These are phyloP conservation scores for Plantago elongata DNA, from an alignment of 257 asterid species.

Conservation along the genomic window DNA sequence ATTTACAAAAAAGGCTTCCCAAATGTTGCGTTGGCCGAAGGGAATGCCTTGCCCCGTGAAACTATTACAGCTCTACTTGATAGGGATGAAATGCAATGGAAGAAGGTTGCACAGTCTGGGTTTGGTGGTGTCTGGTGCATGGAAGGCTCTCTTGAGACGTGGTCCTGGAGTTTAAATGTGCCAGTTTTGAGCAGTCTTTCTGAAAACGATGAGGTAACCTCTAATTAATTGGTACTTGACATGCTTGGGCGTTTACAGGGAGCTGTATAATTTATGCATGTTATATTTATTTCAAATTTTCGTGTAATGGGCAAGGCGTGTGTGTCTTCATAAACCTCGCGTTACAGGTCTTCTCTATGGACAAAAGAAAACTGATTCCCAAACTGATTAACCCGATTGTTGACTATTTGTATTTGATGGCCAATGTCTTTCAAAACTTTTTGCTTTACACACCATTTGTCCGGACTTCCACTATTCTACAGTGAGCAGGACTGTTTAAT, in stretches of 20 bases:
- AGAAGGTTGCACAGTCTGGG: conserved; percentile 80
- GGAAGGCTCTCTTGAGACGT: conserved; percentile 97
- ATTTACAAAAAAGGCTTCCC: conserved; percentile 86
- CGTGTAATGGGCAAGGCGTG: too few species aligned
- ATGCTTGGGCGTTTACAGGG: background rate
- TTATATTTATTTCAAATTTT: too few species aligned
- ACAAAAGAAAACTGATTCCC: too few species aligned
- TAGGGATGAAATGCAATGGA: conserved; percentile 81
- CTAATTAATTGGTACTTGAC: conserved; percentile 9
- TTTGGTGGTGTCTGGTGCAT: conserved; percentile 84
- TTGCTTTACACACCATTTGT: too few species aligned
- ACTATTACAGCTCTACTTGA: conserved; percentile 66
- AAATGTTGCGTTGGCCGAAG: conserved; percentile 63
- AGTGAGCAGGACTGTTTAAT: too few species aligned
- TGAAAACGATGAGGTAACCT: conserved; percentile 78
- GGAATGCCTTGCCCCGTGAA: conserved; percentile 80
- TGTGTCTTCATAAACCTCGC: too few species aligned
- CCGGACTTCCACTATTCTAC: too few species aligned
- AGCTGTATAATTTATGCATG: background rate
- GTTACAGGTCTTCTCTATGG: background rate
- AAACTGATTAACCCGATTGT: too few species aligned
- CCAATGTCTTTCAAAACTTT: too few species aligned
- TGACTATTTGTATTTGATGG: too few species aligned
- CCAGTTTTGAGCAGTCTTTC: conserved; percentile 92
- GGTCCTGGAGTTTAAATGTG: conserved; percentile 99